Evolutionary conservation across 257 asterid genomes (phyloP).

Genomic region (Solanum rostratum): DNA sequence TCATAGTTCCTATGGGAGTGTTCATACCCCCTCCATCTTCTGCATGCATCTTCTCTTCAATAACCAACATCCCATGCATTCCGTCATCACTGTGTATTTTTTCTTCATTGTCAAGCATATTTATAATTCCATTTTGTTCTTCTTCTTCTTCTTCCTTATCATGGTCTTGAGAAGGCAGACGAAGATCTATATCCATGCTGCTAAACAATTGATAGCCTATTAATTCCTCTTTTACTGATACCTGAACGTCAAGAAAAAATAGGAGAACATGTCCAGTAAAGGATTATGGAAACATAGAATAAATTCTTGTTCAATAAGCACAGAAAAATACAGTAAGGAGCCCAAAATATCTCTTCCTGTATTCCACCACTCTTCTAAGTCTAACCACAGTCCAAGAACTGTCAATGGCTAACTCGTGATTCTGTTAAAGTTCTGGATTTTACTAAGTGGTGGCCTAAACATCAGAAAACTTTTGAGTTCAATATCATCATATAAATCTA

Average conservation of each 20-base stretch:
- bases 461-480: neutral
- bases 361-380: neutral
- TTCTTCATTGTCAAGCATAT: constrained; percentile 58
- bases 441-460: neutral
- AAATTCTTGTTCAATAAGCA: neutral
- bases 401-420: neutral
- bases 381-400: neutral
- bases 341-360: neutral
- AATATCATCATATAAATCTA: neutral
- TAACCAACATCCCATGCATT: constrained; percentile 34
- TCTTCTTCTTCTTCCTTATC: constrained; percentile 43
- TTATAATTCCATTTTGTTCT: constrained; percentile 51
- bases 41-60: constrained; percentile 38
- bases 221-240: neutral
- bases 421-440: neutral
- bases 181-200: constrained; percentile 82
- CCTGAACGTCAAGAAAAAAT: neutral
- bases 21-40: constrained; percentile 54
- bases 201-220: neutral
- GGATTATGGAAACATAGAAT: neutral
- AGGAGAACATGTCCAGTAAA: neutral
- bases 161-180: constrained; percentile 80
- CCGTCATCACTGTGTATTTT: constrained; percentile 50
- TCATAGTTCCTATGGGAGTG: constrained; percentile 36
- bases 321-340: neutral